Evolutionary conservation across 495 filamentous ascomycete genomes (phyloP), one percentile per base, ranked within the genome.

Genomic region (Penicillium coprophilum): DNA sequence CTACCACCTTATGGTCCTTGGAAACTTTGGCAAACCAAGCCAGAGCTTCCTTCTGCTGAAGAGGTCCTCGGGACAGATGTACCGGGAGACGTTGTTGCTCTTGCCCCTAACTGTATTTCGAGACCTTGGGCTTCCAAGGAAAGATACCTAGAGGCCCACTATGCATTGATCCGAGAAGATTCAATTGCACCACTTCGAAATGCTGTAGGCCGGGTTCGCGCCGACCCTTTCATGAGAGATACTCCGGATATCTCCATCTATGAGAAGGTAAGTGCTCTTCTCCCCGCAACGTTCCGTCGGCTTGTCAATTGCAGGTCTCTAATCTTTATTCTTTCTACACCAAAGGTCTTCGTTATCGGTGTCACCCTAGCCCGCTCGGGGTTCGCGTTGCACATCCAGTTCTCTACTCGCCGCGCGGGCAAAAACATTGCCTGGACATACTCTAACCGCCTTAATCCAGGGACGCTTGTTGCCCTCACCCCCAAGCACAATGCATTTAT

Each of bases 401-500:
- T 96, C 65, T 91, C 88, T 0, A 82, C 87, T 1, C 67, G 73
- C 38, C 80, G 87, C 36, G 81, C 86, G 1, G 80, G 76, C 6
- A 90, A 86, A 59, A 79, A 73, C n/a, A 85, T 96, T 32, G 75
- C 81, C 0, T 96, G 92, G 92, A 73, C 82, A 21, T 84, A 91
- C 49, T 89, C 88, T 0, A 87, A 85, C 51, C 82, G 92, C 0
- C 76, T 96, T 9, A 78, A 85, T 4, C 74, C 84, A 0, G 91
- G 91, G 1, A 79, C 80, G 0, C 61, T 95, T 3, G 84, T 96
- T 23, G 91, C 85, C 4, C 61, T 96, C 2, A 85, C 85, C 1
- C 83, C 87, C 0, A 75, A 71, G 2, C 53, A 77, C 0, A 88
- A 96, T 61, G 71, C 70, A 15, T 94, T 96, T 62, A 65, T 74